Percentiles rank a stretch among this genome's conserved stretches.
phyloP scores from a whole-genome alignment of 2,329 filamentous ascomycete species.

The Monosporascus cannonballus region DNA sequence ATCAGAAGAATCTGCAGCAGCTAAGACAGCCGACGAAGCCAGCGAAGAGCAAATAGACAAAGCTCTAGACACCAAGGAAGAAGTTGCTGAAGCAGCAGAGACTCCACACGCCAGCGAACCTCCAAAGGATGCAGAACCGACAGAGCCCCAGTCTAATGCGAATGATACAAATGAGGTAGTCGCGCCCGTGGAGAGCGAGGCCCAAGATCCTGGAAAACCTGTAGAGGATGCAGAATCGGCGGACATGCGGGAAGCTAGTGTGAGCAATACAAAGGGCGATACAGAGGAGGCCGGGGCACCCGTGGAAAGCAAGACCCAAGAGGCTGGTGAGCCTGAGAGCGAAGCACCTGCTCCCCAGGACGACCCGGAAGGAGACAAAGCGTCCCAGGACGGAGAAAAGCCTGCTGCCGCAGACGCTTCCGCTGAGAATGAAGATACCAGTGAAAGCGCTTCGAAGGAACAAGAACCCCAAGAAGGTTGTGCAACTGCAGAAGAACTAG shows the following conservation, averaged over 20 bases:
- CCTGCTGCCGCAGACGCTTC: neutral
- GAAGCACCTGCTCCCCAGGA: neutral
- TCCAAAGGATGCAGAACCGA: neutral
- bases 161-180: neutral
- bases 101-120: too few species aligned
- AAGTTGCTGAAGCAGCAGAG: too few species aligned
- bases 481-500: neutral
- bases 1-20: neutral
- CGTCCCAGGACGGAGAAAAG: neutral
- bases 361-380: neutral
- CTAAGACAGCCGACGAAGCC: neutral
- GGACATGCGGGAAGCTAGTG: too few species aligned
- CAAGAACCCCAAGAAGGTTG: neutral
- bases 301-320: too few species aligned
- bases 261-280: too few species aligned
- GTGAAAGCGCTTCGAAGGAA: neutral
- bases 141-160: neutral
- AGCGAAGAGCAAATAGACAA: neutral
- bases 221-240: neutral
- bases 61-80: neutral
- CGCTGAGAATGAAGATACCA: neutral
- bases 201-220: neutral
- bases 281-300: too few species aligned
- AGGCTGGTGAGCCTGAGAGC: neutral
- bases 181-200: neutral